Percentiles rank a stretch among this genome's conserved stretches.
phyloP scores from a whole-genome alignment of 768 basidiomycete species.

The Termitomyces sp. region DNA sequence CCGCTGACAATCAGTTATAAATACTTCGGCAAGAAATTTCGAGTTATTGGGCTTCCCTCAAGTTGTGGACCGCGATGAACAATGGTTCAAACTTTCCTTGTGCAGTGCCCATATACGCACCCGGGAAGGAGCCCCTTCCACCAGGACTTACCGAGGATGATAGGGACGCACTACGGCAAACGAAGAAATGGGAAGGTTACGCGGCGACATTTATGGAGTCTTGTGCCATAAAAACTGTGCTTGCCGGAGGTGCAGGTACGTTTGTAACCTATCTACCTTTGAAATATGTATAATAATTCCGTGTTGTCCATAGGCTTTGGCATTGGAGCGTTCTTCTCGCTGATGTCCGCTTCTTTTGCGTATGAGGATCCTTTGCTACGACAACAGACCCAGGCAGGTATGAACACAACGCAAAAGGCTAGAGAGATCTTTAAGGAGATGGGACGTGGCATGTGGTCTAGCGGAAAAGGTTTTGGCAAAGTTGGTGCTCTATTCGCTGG shows the following conservation, averaged over 20 bases:
- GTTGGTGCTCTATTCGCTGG: slow-evolving; percentile 94
- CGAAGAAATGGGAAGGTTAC: slow-evolving; percentile 73
- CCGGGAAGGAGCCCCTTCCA: slow-evolving; percentile 86
- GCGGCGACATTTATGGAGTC: slow-evolving; percentile 76
- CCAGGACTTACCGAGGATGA: slow-evolving; percentile 82
- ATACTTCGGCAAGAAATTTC: slow-evolving; percentile 11
- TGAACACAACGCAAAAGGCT: slow-evolving; percentile 73
- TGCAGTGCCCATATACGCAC: slow-evolving; percentile 70
- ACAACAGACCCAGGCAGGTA: slow-evolving; percentile 45
- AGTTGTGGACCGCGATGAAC: slow-evolving; percentile 12
- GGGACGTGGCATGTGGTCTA: slow-evolving; percentile 87
- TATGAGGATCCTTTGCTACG: slow-evolving; percentile 91
- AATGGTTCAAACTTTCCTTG: slow-evolving; percentile 24
- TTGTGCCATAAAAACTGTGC: slow-evolving; percentile 74
- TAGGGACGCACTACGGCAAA: slow-evolving; percentile 54
- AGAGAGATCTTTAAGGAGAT: slow-evolving; percentile 87
- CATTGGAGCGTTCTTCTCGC: slow-evolving; percentile 90
- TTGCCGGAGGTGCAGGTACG: slow-evolving; percentile 82
- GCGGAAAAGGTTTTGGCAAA: slow-evolving; percentile 89
- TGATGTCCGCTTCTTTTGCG: slow-evolving; percentile 93
- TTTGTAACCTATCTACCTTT: slow-evolving; percentile 5
- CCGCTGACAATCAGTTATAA: slow-evolving; percentile 2
- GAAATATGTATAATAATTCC: not conserved
- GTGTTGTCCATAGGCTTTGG: slow-evolving; percentile 64
- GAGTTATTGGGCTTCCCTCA: not conserved